Percentiles rank a stretch among this genome's conserved stretches.
These are phyloP conservation scores for Cyberlindnera saturnus DNA, from an alignment of 805 yeast species.

Conservation along the genomic window DNA sequence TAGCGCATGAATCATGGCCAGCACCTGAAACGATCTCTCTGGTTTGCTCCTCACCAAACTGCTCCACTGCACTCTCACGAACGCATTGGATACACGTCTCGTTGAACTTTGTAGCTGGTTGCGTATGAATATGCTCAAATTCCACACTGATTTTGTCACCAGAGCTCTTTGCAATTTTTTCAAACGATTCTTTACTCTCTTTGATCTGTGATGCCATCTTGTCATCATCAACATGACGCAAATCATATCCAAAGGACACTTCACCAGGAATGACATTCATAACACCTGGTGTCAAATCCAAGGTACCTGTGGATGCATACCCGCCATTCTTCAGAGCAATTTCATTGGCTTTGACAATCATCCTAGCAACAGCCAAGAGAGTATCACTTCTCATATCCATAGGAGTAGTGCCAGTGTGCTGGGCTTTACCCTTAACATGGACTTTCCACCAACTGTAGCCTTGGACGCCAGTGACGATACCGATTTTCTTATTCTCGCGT, in stretches of 20 bases:
- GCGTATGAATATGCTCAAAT: conserved; percentile 39
- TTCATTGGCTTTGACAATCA: conserved; percentile 51
- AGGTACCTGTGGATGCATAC: conserved; percentile 51
- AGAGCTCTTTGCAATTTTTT: conserved; percentile 28
- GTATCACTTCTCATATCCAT: conserved; percentile 57
- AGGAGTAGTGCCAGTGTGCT: conserved; percentile 74
- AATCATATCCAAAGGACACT: conserved; percentile 55
- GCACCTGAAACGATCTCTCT: conserved; percentile 59
- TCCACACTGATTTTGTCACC: conserved; percentile 31
- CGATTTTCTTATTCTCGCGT: conserved; percentile 47
- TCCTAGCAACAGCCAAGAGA: conserved; percentile 47
- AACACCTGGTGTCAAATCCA: conserved; percentile 52
- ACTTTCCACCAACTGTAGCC: conserved; percentile 59
- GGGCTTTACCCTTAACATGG: conserved; percentile 55
- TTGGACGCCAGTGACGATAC: conserved; percentile 63
- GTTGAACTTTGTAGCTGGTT: conserved; percentile 54
- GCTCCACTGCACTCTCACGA: conserved; percentile 41
- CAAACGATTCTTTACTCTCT: conserved; percentile 34
- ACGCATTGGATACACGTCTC: conserved; percentile 46
- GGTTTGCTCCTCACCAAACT: conserved; percentile 39
- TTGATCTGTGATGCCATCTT: conserved; percentile 29
- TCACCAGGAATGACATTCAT: conserved; percentile 64
- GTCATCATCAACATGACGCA: conserved; percentile 48
- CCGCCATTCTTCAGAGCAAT: conserved; percentile 48
- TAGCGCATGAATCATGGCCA: conserved; percentile 67